A percentile compares a stretch with the other conserved stretches of the same genome.
These are phyloP conservation scores for Wickerhamiella sergipiensis DNA, from an alignment of 805 yeast genomes.

Conservation along the genomic window DNA sequence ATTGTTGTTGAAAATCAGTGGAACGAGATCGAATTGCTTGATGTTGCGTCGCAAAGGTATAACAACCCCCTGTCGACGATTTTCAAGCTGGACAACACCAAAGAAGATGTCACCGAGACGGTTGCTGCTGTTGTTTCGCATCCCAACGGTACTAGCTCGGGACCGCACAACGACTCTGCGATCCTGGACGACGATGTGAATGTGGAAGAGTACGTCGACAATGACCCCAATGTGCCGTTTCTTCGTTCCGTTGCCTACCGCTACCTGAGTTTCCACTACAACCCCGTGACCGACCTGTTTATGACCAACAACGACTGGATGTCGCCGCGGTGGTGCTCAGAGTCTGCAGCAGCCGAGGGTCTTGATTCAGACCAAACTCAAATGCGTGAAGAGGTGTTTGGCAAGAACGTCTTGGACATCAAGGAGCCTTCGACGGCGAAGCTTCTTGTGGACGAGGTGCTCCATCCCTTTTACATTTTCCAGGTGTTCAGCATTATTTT, in stretches of 20 bases:
- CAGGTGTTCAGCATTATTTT: conserved; percentile 83
- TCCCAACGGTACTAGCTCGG: conserved; percentile 1
- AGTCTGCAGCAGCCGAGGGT: conserved; percentile 42
- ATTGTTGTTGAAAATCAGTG: conserved; percentile 86
- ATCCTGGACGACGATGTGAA: neutral
- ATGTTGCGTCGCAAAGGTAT: conserved; percentile 46
- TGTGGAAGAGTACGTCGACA: conserved; percentile 22
- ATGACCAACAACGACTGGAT: conserved; percentile 79
- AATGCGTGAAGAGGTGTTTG: conserved; percentile 63
- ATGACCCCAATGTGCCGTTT: conserved; percentile 56
- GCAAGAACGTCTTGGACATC: conserved; percentile 59
- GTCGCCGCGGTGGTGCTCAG: conserved; percentile 61
- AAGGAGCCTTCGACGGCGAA: conserved; percentile 53
- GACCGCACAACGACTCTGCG: neutral
- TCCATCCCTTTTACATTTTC: conserved; percentile 91
- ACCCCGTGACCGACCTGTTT: conserved; percentile 79
- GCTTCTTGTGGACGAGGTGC: conserved; percentile 68
- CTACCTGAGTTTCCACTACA: conserved; percentile 67
- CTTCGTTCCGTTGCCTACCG: conserved; percentile 67
- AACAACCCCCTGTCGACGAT: conserved; percentile 61
- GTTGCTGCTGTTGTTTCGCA: neutral
- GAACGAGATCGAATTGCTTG: conserved; percentile 62
- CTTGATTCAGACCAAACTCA: conserved; percentile 54
- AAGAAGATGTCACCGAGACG: conserved; percentile 1
- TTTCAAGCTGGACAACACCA: conserved; percentile 26